Evolutionary conservation across 2,329 filamentous ascomycete genomes (phyloP), one percentile per base, ranked within the genome.

Genomic region (Dactylellina cionopaga): DNA sequence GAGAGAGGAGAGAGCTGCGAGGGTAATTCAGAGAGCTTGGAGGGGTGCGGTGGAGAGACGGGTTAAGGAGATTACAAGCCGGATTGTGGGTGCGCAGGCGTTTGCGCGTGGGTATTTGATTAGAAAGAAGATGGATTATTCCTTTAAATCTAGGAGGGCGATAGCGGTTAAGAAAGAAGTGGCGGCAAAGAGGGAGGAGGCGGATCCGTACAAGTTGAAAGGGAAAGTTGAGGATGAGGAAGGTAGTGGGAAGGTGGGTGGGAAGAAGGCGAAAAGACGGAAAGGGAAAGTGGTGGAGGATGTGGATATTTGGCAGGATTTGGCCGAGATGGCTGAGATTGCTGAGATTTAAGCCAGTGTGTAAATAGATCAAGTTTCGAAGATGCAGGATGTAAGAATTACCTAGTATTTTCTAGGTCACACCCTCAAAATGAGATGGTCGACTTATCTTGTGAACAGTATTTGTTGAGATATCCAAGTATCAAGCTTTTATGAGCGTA

Each of bases 11-110:
- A 49, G 65, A 33, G 76, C 76, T 7, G 74, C 70, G 11, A 70
- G 59, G 24, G 37, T 74, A 19, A 69, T 77, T 17, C 76, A 77
- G 46, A 68, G 44, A 19, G 75, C 58, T 29, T 77, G 76, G 76
- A 75, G 75, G 31, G 19, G 31, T 22, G 68, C 68, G n/a, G 68
- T 72, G 17, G 54, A 58, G 11, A 25, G 25, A 11, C 43, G 49
- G 15, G 59, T 72, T n/a, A 15, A 15, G n/a, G 44, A 47, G 5
- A 7, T 72, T 2, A 24, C 59, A 3, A n/a, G 15, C n/a, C 51
- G 33, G 6, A 46, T 72, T 6, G 29, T 43, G 3, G 39, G 49
- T 0, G 58, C 65, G 5, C 68, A 72, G 31, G 52, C 68, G 0
- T 22, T 65, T 5, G 5, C 13, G n/a, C 19, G 59, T 1, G 68